These are phyloP conservation scores for Artemisia tridentata DNA, from an alignment of 129 eudicot genomes.

Conservation along the genomic window DNA sequence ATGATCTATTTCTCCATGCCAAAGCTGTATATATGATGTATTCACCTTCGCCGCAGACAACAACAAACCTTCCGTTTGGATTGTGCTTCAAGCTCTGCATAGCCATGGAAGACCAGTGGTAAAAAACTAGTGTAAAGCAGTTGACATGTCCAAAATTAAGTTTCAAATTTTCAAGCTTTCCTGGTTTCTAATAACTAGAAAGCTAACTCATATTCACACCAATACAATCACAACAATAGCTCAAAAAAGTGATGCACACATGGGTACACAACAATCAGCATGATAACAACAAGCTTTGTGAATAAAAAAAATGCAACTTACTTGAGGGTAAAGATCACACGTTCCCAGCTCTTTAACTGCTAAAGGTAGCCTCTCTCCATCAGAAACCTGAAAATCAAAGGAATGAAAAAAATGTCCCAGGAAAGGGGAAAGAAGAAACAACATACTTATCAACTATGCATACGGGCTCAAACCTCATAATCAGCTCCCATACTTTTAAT, in stretches of 20 bases:
- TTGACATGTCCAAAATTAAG: background rate
- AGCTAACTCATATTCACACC: constrained; percentile 2
- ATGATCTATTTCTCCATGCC: too few relatives aligned
- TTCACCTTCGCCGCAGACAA: too few relatives aligned
- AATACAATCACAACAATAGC: background rate
- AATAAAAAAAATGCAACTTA: constrained; percentile 30
- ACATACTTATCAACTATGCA: background rate
- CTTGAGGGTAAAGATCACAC: constrained; percentile 95
- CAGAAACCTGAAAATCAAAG: constrained; percentile 60
- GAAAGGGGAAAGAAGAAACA: constrained; percentile 14
- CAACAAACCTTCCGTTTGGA: too few relatives aligned
- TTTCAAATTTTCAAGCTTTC: constrained; percentile 4
- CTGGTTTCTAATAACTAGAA: constrained; percentile 6
- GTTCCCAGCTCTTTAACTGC: constrained; percentile 94
- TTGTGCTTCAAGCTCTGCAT: too few relatives aligned
- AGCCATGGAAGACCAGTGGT: too few relatives aligned
- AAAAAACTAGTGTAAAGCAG: background rate
- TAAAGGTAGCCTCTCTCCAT: constrained; percentile 96
- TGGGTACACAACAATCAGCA: constrained; percentile 1
- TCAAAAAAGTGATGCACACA: constrained; percentile 14
- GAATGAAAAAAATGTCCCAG: constrained; percentile 11
- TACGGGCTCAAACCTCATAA: constrained; percentile 61
- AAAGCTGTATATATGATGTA: too few relatives aligned
- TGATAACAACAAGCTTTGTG: background rate
- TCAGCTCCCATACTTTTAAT: constrained; percentile 83